Base-by-base conservation (phyloP, 257 asterid genomes). In the Solanum sparsipilum region DNA sequence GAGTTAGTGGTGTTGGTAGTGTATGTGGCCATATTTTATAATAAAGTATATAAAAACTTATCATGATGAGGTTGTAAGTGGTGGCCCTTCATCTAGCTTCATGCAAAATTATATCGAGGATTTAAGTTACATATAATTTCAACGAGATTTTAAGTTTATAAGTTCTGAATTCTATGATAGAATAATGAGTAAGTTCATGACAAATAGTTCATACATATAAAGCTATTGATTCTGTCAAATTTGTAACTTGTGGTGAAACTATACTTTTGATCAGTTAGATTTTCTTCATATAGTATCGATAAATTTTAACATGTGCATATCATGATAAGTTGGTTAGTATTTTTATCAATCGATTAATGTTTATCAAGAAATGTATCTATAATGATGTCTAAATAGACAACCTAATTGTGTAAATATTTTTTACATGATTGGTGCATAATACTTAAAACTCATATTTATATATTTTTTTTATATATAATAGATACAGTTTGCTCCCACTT, bases 401-500 rank as follows among this genome's bases (percentile, higher is more conserved):
- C 9, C 74, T 67, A 67, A 67, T 67, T 27, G 27, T 67, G 20
- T 65, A 65, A 65, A 67, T 67, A 67, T 67, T 6, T 67, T 2
- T 67, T 67, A 60, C 12, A 21, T 1, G 5, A 5, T 58, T 58
- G 27, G 5, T 58, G 13, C 68, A 60, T 70, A 13, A 48, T 48
- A 48, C 21, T 48, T 13, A 48, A 48, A 48, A 44, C 52, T 44
- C 52, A 44, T 44, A 44, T 44, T 44, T 44, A 12, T 44, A 11
- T 44, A 44, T 44, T 41, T 11, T 41, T 5, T 23, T 36, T 75
- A 39, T 39, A 9, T 39, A 3, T 39, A 10, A 75, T 7, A 75
- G 56, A 38, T 75, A 38, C 20, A 81, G 89, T 88, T 86, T 86
- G n/a, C 88, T 63, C 88, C 88, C 90, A 91, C 91, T 90, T 90